A percentile compares a stretch with the other conserved stretches of the same genome.
phyloP scores from a whole-genome alignment of 495 filamentous ascomycete genomes.

The Friedmanniomyces endolithicus region DNA sequence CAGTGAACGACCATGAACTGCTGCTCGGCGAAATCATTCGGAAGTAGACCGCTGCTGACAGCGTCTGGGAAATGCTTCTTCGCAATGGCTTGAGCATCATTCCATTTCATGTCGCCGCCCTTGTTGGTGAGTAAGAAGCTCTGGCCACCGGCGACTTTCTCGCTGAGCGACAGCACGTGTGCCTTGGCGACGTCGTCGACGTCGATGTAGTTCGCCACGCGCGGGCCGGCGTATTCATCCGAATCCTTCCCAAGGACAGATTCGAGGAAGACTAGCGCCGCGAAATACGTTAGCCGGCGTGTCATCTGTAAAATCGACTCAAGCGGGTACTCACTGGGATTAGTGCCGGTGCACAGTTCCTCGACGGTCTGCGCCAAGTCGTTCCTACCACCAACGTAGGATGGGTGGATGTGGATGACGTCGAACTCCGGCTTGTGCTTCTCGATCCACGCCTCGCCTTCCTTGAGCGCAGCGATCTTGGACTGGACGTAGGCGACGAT shows the following conservation, averaged over 20 bases:
- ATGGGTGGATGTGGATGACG: conserved; percentile 36
- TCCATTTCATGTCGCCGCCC: not conserved
- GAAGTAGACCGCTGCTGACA: not conserved
- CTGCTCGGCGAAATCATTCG: not conserved
- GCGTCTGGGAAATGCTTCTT: conserved; percentile 1
- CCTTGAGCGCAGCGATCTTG: conserved; percentile 32
- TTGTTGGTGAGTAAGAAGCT: conserved; percentile 1
- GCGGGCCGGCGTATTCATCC: not conserved
- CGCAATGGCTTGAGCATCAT: not conserved
- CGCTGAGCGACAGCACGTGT: conserved; percentile 4
- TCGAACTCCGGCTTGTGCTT: conserved; percentile 35
- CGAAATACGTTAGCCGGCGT: not conserved
- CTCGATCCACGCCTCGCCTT: conserved; percentile 33
- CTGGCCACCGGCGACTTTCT: conserved; percentile 4
- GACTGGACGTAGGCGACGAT: conserved; percentile 28
- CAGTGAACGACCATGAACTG: not conserved
- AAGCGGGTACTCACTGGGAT: not conserved
- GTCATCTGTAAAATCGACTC: not conserved
- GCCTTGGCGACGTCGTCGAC: not conserved
- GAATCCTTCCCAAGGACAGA: not conserved
- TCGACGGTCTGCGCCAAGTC: conserved; percentile 29
- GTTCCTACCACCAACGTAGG: conserved; percentile 35
- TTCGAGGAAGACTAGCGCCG: not conserved
- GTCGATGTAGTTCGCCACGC: not conserved
- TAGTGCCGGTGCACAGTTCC: conserved; percentile 20